These are phyloP conservation scores for Gossypium davidsonii DNA, from an alignment of 441 rosid genomes.

Conservation along the genomic window DNA sequence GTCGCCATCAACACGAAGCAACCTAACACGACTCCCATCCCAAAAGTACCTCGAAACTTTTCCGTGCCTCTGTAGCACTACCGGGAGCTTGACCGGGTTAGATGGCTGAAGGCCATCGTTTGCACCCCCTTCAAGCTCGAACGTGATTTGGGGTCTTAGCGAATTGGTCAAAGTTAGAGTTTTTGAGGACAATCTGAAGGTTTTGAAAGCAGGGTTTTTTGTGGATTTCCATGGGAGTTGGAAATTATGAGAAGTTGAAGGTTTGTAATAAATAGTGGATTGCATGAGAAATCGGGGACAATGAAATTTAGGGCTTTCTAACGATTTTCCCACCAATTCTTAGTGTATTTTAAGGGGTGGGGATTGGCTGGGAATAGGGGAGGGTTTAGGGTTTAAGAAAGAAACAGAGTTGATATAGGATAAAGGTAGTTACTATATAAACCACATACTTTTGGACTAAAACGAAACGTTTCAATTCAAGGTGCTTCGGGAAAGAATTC, in stretches of 20 bases:
- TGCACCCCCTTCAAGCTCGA: conserved; percentile 33
- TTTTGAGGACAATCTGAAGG: conserved; percentile 3
- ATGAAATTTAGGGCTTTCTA: neutral
- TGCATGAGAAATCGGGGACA: conserved; percentile 35
- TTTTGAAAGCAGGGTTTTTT: conserved; percentile 12
- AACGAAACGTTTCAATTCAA: neutral
- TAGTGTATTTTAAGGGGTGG: neutral
- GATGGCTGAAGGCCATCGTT: conserved; percentile 19
- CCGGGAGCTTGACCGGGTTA: conserved; percentile 38
- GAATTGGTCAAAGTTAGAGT: conserved; percentile 20
- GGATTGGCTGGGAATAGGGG: neutral
- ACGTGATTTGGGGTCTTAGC: conserved; percentile 33
- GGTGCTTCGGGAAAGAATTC: neutral
- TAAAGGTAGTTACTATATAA: neutral
- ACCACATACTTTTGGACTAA: neutral
- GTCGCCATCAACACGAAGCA: conserved; percentile 42
- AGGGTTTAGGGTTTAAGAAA: conserved; percentile 22
- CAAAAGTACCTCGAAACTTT: conserved; percentile 57
- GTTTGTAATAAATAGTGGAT: conserved; percentile 25
- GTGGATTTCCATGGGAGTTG: conserved; percentile 27
- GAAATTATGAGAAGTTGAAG: conserved; percentile 18
- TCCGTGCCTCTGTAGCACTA: conserved; percentile 44
- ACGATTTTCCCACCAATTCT: conserved; percentile 16
- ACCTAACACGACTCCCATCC: conserved; percentile 42
- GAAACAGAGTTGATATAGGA: neutral